Evolutionary conservation across 2,329 filamentous ascomycete genomes (phyloP).

Genomic region (Orbilia quercus): DNA sequence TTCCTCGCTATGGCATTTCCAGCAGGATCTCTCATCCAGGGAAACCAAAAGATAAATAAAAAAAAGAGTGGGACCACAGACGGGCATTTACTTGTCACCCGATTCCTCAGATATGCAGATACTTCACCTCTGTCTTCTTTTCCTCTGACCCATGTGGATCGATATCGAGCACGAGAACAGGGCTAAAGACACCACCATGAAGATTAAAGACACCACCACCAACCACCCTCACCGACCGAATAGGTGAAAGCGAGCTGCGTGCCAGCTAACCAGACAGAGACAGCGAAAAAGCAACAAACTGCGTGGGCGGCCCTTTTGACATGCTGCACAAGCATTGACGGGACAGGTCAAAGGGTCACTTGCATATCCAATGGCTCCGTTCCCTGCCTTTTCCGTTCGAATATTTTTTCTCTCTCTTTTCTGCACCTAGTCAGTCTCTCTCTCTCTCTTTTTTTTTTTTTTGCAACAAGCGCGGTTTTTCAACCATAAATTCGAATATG

Average conservation of each 20-base stretch:
- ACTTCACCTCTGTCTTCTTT: not conserved
- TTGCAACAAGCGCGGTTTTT: conserved; percentile 34
- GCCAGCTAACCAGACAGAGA: conserved; percentile 14
- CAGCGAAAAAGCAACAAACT: conserved; percentile 35
- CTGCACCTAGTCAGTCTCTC: conserved; percentile 2
- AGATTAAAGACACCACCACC: not conserved
- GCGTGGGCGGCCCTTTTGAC: conserved; percentile 49
- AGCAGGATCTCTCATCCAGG: conserved; percentile 15
- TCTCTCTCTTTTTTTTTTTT: no score
- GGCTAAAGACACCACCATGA: no score
- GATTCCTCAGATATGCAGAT: not conserved
- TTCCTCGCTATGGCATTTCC: conserved; percentile 11
- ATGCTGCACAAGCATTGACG: conserved; percentile 54
- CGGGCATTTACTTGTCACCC: no score
- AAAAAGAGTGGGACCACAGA: no score
- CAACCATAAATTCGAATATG: not conserved
- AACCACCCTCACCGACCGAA: not conserved
- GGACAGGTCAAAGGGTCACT: conserved; percentile 54
- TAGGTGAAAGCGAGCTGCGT: not conserved
- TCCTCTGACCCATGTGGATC: not conserved
- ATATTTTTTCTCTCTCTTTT: not conserved
- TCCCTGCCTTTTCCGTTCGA: conserved; percentile 28
- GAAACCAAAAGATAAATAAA: no score
- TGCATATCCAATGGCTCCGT: conserved; percentile 48
- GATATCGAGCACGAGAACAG: conserved; percentile 13